Conservation (phyloP, 352 stramenopile species). For the Phytophthora citricola region DNA sequence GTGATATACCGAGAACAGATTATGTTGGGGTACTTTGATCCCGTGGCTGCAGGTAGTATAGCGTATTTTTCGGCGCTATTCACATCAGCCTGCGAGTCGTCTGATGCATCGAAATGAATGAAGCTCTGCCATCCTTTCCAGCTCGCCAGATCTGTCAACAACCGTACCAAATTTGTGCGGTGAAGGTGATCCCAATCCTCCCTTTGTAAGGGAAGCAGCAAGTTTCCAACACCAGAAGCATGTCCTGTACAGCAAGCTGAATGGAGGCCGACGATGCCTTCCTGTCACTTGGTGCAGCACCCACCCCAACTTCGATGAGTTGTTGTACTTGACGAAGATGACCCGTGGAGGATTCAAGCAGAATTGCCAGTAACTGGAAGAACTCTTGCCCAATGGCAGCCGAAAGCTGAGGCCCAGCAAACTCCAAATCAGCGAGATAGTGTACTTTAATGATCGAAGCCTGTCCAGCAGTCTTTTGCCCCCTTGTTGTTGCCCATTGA, state of each 20-base stretch:
- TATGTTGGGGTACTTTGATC: slow-evolving; percentile 71
- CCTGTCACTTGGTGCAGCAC: slow-evolving; percentile 6
- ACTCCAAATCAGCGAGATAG: slow-evolving; percentile 76
- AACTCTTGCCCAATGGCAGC: slow-evolving; percentile 65
- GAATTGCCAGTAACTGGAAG: slow-evolving; percentile 64
- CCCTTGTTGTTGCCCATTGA: neutral
- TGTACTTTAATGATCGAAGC: slow-evolving; percentile 68
- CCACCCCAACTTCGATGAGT: slow-evolving; percentile 30
- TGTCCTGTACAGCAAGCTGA: slow-evolving; percentile 67
- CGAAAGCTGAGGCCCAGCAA: slow-evolving; percentile 55
- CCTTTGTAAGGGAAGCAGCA: slow-evolving; percentile 79
- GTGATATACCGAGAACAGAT: slow-evolving; percentile 71
- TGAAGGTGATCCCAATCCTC: slow-evolving; percentile 72
- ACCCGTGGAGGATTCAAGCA: slow-evolving; percentile 54
- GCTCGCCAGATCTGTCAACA: slow-evolving; percentile 76
- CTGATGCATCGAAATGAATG: slow-evolving; percentile 55
- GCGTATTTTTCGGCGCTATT: slow-evolving; percentile 41
- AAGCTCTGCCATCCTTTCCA: slow-evolving; percentile 84
- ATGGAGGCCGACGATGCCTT: slow-evolving; percentile 38
- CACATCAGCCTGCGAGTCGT: slow-evolving; percentile 44
- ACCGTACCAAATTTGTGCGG: slow-evolving; percentile 59
- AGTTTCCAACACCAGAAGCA: slow-evolving; percentile 77
- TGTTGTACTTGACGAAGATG: slow-evolving; percentile 51
- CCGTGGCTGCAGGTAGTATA: slow-evolving; percentile 65
- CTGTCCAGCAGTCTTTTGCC: slow-evolving; percentile 15